Evolutionary conservation across 2,329 filamentous ascomycete genomes (phyloP), one percentile per base, ranked within the genome.

Genomic region (Verticillium zaregamsianum): DNA sequence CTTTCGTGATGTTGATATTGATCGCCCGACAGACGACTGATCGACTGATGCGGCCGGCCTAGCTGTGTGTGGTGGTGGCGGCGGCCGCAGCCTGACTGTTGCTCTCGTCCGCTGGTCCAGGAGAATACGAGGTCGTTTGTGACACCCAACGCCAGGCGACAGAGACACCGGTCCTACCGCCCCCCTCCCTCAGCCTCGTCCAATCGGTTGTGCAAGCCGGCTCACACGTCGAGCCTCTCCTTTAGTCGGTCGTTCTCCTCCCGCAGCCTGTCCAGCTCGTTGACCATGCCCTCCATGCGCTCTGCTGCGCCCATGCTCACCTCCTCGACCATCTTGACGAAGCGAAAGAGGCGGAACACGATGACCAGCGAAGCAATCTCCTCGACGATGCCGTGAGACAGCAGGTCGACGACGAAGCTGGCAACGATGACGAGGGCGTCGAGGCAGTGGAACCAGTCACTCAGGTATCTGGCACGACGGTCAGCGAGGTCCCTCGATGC

Each of bases 241-340:
- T 64, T 70, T 59, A 79, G 68, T 5, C 69, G 70, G 2, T 63
- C 69, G 58, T 82, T 81, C 61, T 81, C 83, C 59, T 71, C 74
- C 68, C 84, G 81, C 9, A 89, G 72, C 31, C 79, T 73, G 57
- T 81, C 78, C 31, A 90, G 76, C 60, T 79, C 73, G 59, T 78
- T 72, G 65, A 84, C 77, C 45, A 90, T 73, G 11, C 80, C 79
- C 64, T 87, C 86, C 76, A 86, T 83, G 69, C 86, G 79, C 72
- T 90, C 87, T 39, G 83, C 76, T 1, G 86, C 86, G 9, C 86
- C 86, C 7, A 87, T 80, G 33, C 83, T 83, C 64, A 90, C 78
- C 72, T 91, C 88, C 68, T 91, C 86, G 7, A 89, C 84, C 59
- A 90, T 88, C 76, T 90, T 90, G 70, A 90, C 85, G 55, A 91